phyloP scores from a whole-genome alignment of 164 flowering plant genomes.

The Liquidambar formosana region DNA sequence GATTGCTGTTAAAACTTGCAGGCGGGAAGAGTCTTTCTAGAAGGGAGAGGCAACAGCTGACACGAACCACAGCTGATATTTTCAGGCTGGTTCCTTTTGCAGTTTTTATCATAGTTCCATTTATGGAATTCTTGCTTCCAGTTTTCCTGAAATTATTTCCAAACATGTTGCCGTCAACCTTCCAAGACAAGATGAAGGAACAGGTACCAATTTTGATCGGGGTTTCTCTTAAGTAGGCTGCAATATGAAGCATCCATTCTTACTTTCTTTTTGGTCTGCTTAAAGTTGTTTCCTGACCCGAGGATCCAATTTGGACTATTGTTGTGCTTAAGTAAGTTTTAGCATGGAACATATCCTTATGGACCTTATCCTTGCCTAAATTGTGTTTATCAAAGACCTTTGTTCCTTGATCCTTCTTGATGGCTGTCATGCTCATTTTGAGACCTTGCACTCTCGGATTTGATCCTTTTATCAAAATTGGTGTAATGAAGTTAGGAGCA shows the following conservation, averaged over 20 bases:
- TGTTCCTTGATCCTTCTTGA: too few relatives aligned
- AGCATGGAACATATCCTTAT: too few relatives aligned
- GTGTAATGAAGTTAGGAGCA: too few relatives aligned
- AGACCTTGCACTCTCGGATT: too few relatives aligned
- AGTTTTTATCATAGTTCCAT: slow-evolving; percentile 86
- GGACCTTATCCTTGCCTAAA: too few relatives aligned
- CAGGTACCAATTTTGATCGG: slow-evolving; percentile 54
- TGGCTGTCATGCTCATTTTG: too few relatives aligned
- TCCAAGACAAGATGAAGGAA: slow-evolving; percentile 96
- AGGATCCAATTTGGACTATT: too few relatives aligned
- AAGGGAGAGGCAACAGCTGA: slow-evolving; percentile 90
- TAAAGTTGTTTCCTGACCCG: too few relatives aligned
- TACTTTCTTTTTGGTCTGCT: too few relatives aligned
- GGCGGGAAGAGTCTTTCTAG: slow-evolving; percentile 88
- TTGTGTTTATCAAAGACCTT: too few relatives aligned
- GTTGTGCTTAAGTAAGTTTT: too few relatives aligned
- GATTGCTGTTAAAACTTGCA: slow-evolving; percentile 74
- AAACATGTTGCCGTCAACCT: slow-evolving; percentile 96
- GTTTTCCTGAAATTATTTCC: slow-evolving; percentile 91
- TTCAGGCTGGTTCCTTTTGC: slow-evolving; percentile 94
- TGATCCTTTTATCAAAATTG: too few relatives aligned
- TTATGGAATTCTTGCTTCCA: slow-evolving; percentile 93
- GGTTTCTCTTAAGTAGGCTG: not conserved
- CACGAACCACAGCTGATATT: slow-evolving; percentile 90
- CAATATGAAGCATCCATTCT: not conserved